Base-by-base conservation (phyloP, 805 yeast species). In the Debaryomyces hansenii region DNA sequence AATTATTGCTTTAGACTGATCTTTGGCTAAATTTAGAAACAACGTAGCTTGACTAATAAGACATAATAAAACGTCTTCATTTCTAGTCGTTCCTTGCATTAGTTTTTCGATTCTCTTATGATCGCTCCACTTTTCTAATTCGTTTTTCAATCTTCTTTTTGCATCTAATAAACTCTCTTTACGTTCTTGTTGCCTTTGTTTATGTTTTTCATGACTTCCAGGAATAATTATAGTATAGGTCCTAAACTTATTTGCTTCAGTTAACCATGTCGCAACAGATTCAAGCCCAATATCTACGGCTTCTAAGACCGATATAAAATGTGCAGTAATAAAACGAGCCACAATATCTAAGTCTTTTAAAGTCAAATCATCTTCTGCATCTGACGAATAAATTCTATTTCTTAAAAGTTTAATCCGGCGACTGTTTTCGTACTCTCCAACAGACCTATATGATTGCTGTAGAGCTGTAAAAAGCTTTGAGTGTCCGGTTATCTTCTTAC, bases 201-300 rank as follows among this genome's bases (percentile, higher is more conserved):
- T 21, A 43, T 56, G 58, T 7, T 33, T 41, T 2, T 44, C 37
- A 15, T 41, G 35, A n/a, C 41, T 20, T 20, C 50, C 35, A 35
- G 58, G 60, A 21, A 54, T 29, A 5, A 60, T 31, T 8, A 41
- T 20, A 4, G 58, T 31, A 31, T 31, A 61, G 10, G 47, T 31
- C 31, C 72, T 51, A 49, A 56, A 68, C 2, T 55, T 52, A 47
- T 68, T 67, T 2, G 72, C 67, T 34, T 57, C 58, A 5, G 40
- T 40, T 4, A 68, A 38, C 73, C 73, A 68, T 8, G 48, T 49
- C 7, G 48, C 40, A 2, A 59, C 41, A 0, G 50, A 51, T 6
- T 35, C 53, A 5, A 67, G 34, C 2, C 56, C 65, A 0, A 20
- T 42, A 20, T 57, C 49, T 4, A 56, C 47, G 2, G 54, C 45